Conservation (phyloP, 2,329 filamentous ascomycete species). For the Fusarium torulosum region DNA sequence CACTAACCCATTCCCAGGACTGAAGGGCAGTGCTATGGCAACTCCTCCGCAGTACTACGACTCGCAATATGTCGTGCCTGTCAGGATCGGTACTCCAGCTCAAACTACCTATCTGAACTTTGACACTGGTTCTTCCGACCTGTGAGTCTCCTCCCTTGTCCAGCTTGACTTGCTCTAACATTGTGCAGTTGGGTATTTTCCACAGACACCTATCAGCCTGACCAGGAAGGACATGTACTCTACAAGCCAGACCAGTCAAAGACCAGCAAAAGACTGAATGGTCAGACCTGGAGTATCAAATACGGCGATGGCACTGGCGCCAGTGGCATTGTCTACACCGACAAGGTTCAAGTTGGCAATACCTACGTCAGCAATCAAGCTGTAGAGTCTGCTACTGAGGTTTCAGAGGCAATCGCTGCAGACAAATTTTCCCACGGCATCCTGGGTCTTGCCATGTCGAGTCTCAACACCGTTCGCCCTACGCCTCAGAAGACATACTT, state of each 20-base stretch:
- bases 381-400: constrained; percentile 72
- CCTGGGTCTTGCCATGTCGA: constrained; percentile 52
- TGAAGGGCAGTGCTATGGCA: constrained; percentile 45
- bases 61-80: constrained; percentile 70
- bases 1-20: background rate
- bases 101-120: constrained; percentile 75
- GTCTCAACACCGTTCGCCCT: constrained; percentile 53
- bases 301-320: constrained; percentile 77
- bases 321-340: constrained; percentile 73
- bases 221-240: constrained; percentile 65
- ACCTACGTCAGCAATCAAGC: constrained; percentile 71
- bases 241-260: constrained; percentile 65
- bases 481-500: constrained; percentile 52
- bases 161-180: background rate
- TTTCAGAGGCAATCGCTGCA: constrained; percentile 61
- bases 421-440: constrained; percentile 55
- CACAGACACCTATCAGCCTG: constrained; percentile 61
- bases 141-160: constrained; percentile 46
- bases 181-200: constrained; percentile 76
- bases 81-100: constrained; percentile 69
- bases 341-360: constrained; percentile 71
- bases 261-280: constrained; percentile 58
- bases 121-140: constrained; percentile 72
- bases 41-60: constrained; percentile 58
- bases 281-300: constrained; percentile 66